These are phyloP conservation scores for Ascodesmis nigricans DNA, from an alignment of 495 filamentous ascomycete genomes.

Conservation along the genomic window DNA sequence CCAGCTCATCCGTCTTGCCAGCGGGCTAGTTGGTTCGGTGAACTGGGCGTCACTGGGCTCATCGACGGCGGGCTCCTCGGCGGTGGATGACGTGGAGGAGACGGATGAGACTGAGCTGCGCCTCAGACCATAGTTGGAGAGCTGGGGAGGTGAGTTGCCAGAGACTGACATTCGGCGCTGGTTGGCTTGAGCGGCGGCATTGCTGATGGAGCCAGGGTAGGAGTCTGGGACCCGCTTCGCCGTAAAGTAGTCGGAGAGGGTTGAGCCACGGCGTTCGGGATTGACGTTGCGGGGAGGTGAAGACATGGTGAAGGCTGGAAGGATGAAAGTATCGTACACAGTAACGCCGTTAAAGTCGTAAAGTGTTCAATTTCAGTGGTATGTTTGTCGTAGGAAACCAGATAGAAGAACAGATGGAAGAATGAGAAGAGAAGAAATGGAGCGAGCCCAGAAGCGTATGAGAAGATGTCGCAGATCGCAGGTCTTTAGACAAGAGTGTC, in stretches of 20 bases:
- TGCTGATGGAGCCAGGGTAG: conserved; percentile 42
- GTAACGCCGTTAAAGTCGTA: conserved; percentile 5
- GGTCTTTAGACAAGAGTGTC: too few relatives aligned
- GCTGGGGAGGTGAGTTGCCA: conserved; percentile 40
- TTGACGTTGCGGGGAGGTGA: conserved; percentile 10
- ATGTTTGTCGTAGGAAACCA: too few relatives aligned
- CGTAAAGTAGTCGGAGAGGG: conserved; percentile 33
- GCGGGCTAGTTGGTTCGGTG: conserved; percentile 42
- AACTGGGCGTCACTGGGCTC: conserved; percentile 34
- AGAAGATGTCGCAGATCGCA: too few relatives aligned
- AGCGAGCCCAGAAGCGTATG: too few relatives aligned
- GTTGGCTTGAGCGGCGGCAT: conserved; percentile 40
- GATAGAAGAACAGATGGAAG: too few relatives aligned
- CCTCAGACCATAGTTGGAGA: conserved; percentile 32
- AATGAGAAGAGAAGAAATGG: too few relatives aligned
- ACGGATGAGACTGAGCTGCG: conserved; percentile 52
- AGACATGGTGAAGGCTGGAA: conserved; percentile 11
- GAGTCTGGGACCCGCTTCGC: conserved; percentile 22
- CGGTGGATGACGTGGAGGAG: conserved; percentile 47
- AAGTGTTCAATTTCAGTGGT: conserved; percentile 4
- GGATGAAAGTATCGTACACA: conserved; percentile 7
- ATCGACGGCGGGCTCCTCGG: conserved; percentile 76
- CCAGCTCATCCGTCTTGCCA: conserved; percentile 72
- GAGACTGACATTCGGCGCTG: conserved; percentile 74
- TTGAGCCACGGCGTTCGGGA: conserved; percentile 30